These are phyloP conservation scores for Aegilops tauschii DNA, from an alignment of 176 grass and related monocot species.

Conservation along the genomic window DNA sequence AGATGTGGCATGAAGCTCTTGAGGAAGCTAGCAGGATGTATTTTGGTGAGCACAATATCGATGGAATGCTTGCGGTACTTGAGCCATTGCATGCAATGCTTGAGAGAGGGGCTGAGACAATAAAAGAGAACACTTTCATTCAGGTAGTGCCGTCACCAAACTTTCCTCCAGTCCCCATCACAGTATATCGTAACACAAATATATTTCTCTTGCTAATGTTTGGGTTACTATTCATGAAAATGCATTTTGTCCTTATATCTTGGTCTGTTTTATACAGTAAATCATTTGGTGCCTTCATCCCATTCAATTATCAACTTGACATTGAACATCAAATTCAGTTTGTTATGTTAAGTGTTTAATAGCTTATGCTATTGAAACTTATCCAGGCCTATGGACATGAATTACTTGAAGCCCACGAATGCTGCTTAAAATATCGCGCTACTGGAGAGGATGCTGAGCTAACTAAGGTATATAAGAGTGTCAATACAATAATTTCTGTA, in stretches of 20 bases:
- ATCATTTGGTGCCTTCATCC: constrained; percentile 10
- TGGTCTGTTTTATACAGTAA: constrained; percentile 26
- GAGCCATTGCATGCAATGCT: constrained; percentile 92
- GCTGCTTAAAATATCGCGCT: constrained; percentile 74
- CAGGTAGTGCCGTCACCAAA: constrained; percentile 57
- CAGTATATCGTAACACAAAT: constrained; percentile 3
- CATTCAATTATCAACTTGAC: constrained; percentile 25
- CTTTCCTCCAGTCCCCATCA: not conserved
- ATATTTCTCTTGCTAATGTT: not conserved
- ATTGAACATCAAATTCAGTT: not conserved
- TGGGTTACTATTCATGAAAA: constrained; percentile 17
- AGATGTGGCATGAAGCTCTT: constrained; percentile 98
- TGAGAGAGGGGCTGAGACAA: constrained; percentile 73
- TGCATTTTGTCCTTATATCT: constrained; percentile 16
- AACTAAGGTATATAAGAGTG: constrained; percentile 67
- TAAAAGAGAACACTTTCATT: constrained; percentile 89
- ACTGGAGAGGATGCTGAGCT: constrained; percentile 92
- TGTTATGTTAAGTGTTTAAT: not conserved
- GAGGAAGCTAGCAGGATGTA: constrained; percentile 98
- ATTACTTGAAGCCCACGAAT: constrained; percentile 93
- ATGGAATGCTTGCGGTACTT: constrained; percentile 90
- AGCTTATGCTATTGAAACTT: not conserved
- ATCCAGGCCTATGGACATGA: constrained; percentile 87
- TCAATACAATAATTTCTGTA: constrained; percentile 5
- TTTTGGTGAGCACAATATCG: constrained; percentile 97